Conservation (phyloP, 2,329 filamentous ascomycete species). For the Diaporthe capsici region DNA sequence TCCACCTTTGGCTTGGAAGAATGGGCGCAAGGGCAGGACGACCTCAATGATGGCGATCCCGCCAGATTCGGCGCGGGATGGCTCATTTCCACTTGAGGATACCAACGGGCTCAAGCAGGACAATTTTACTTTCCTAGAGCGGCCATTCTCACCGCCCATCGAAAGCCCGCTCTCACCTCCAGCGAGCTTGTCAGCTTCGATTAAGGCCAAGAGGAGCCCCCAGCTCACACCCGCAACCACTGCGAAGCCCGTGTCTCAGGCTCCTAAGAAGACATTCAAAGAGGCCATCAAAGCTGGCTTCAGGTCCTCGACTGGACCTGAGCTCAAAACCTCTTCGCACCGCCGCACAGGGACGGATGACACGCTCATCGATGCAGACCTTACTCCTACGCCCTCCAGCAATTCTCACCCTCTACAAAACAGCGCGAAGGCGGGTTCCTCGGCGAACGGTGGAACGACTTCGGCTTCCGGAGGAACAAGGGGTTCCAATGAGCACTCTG, state of each 20-base stretch:
- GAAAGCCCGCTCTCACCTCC: conserved; percentile 37
- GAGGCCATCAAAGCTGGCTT: conserved; percentile 43
- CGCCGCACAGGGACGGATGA: conserved; percentile 33
- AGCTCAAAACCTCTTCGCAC: conserved; percentile 18
- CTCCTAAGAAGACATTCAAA: conserved; percentile 38
- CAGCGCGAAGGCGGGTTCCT: not conserved
- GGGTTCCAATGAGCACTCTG: conserved; percentile 7
- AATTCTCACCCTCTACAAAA: conserved; percentile 10
- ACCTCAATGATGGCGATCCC: conserved; percentile 42
- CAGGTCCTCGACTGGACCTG: conserved; percentile 22
- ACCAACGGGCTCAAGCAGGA: conserved; percentile 25
- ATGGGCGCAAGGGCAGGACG: conserved; percentile 32
- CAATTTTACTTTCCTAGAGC: conserved; percentile 40
- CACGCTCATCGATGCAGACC: conserved; percentile 34
- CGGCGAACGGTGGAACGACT: not conserved
- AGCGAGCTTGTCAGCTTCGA: conserved; percentile 47
- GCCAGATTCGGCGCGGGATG: conserved; percentile 39
- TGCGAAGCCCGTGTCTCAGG: conserved; percentile 9
- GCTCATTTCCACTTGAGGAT: conserved; percentile 19
- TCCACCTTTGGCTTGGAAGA: conserved; percentile 39
- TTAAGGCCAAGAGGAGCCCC: conserved; percentile 49
- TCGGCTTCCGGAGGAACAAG: not conserved
- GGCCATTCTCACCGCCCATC: conserved; percentile 37
- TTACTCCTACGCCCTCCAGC: conserved; percentile 1
- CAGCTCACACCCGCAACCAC: conserved; percentile 34